phyloP scores from a whole-genome alignment of 345 rosid species.

The Brassica juncea region DNA sequence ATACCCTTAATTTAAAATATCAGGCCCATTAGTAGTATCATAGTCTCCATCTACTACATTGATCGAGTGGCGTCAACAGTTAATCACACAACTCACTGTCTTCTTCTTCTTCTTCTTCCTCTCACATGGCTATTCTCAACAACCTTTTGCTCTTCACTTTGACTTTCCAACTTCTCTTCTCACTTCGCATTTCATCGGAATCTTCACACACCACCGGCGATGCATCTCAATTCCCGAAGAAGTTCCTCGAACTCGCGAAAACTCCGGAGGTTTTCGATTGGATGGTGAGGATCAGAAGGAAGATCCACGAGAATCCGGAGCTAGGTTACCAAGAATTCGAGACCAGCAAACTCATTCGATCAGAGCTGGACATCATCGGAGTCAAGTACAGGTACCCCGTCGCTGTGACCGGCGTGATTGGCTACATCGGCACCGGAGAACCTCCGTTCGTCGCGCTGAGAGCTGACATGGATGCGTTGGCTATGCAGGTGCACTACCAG shows the following conservation, averaged over 20 bases:
- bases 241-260: constrained; percentile 51
- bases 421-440: constrained; percentile 50
- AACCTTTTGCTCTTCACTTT: constrained; percentile 2
- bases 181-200: constrained; percentile 19
- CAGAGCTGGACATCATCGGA: constrained; percentile 63
- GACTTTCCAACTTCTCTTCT: constrained; percentile 26
- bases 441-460: constrained; percentile 56
- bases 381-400: constrained; percentile 50
- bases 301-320: constrained; percentile 63
- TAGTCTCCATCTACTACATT: neutral
- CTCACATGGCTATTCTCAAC: constrained; percentile 17
- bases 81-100: neutral
- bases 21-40: no score
- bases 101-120: neutral
- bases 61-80: neutral
- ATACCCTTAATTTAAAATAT: neutral
- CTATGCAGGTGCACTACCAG: constrained; percentile 37
- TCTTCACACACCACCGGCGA: constrained; percentile 12
- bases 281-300: constrained; percentile 56
- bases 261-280: constrained; percentile 42
- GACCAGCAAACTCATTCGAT: constrained; percentile 61
- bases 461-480: constrained; percentile 59
- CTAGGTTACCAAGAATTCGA: constrained; percentile 64
- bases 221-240: constrained; percentile 32
- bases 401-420: constrained; percentile 55